These are phyloP conservation scores for Vaccinium corymbosum DNA, from an alignment of 148 eudicot genomes.

Conservation along the genomic window DNA sequence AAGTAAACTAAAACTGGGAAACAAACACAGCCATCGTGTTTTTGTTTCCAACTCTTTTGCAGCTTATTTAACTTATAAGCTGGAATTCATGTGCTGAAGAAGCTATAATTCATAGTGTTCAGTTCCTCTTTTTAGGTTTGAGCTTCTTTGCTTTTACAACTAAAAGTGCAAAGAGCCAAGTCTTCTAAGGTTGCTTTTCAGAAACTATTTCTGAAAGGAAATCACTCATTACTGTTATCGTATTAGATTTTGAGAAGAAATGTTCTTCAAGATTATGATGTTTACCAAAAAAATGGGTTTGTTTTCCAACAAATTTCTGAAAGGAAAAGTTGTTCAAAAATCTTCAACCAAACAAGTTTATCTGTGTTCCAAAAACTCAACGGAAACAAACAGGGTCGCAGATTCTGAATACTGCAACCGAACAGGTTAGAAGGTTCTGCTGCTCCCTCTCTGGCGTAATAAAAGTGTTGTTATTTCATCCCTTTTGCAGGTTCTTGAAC, in stretches of 20 bases:
- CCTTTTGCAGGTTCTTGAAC: neutral
- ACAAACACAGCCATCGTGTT: too few relatives aligned
- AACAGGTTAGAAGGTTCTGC: neutral
- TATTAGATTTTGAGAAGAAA: neutral
- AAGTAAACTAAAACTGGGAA: too few relatives aligned
- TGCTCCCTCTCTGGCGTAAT: neutral
- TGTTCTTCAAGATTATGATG: neutral
- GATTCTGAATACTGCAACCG: neutral
- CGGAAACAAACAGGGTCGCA: neutral
- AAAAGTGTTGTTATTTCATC: neutral
- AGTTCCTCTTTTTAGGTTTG: neutral
- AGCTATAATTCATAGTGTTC: too few relatives aligned
- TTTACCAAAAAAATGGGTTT: neutral
- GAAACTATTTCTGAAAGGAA: neutral
- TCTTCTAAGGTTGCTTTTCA: too few relatives aligned
- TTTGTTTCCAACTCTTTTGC: neutral
- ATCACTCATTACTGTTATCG: neutral
- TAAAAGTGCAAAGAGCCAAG: neutral
- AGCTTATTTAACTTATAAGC: conserved; percentile 38
- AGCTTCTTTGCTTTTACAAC: too few relatives aligned
- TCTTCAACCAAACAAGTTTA: neutral
- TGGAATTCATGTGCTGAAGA: too few relatives aligned
- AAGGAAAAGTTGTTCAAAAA: neutral
- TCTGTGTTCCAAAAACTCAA: neutral
- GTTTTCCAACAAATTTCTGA: neutral